Evolutionary conservation across 2,329 filamentous ascomycete genomes (phyloP).

Genomic region (Diaporthe sp.): DNA sequence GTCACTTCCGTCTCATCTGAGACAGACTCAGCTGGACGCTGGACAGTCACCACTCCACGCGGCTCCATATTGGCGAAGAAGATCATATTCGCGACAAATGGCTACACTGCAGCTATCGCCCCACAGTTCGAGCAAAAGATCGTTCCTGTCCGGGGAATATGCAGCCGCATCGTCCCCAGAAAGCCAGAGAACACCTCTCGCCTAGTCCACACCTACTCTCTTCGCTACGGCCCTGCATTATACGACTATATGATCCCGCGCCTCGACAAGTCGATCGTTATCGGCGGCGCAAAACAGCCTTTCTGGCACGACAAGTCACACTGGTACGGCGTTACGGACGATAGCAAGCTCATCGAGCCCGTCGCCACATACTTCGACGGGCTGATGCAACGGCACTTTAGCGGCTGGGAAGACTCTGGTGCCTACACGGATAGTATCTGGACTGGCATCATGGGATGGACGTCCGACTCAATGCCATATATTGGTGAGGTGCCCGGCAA

Average conservation of each 20-base stretch:
- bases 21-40: constrained; percentile 48
- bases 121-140: constrained; percentile 73
- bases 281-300: constrained; percentile 51
- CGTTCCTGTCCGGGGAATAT: constrained; percentile 70
- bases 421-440: constrained; percentile 52
- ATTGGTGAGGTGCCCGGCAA: constrained; percentile 32
- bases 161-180: constrained; percentile 43
- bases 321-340: constrained; percentile 63
- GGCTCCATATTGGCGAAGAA: constrained; percentile 67
- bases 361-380: constrained; percentile 60
- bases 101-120: constrained; percentile 73
- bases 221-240: constrained; percentile 43
- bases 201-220: constrained; percentile 46
- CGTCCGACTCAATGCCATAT: constrained; percentile 28
- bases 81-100: constrained; percentile 77
- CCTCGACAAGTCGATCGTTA: constrained; percentile 59
- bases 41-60: constrained; percentile 66
- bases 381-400: constrained; percentile 63
- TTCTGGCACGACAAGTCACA: constrained; percentile 51
- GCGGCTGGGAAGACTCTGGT: constrained; percentile 61
- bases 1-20: constrained; percentile 41
- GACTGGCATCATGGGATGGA: constrained; percentile 48
- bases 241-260: constrained; percentile 59
- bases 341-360: constrained; percentile 58
- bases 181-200: constrained; percentile 39